Conservation (phyloP, 192 early-diverging fungal genomes). For the Chytriomyces sp. region DNA sequence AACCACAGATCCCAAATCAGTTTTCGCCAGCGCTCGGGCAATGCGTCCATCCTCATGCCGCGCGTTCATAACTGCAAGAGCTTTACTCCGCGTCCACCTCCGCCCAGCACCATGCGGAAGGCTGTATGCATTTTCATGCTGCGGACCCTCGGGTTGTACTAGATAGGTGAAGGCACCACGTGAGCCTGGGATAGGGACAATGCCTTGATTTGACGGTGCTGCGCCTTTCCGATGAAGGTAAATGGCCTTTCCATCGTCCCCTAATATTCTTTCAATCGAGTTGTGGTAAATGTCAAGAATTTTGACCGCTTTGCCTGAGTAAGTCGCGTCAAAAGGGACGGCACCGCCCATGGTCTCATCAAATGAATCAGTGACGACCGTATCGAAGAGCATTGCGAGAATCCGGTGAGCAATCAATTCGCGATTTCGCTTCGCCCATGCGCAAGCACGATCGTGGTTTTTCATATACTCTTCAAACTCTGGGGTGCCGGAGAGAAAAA, state of each 20-base stretch:
- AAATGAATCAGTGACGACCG: no score
- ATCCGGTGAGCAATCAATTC: constrained; percentile 58
- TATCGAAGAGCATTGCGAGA: constrained; percentile 31
- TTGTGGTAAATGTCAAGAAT: constrained; percentile 65
- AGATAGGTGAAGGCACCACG: constrained; percentile 60
- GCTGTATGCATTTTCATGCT: constrained; percentile 51
- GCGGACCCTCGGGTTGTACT: constrained; percentile 46
- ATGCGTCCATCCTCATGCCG: constrained; percentile 2
- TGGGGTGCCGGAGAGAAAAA: constrained; percentile 19
- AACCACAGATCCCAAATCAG: constrained; percentile 51
- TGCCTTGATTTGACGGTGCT: constrained; percentile 53
- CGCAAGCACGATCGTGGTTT: constrained; percentile 49
- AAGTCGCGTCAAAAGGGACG: constrained; percentile 9
- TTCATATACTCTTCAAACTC: constrained; percentile 43
- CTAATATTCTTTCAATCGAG: constrained; percentile 39
- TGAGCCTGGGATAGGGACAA: constrained; percentile 62
- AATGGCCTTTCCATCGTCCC: constrained; percentile 18
- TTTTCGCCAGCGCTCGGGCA: constrained; percentile 39
- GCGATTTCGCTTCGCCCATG: constrained; percentile 57
- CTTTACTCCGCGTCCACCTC: constrained; percentile 48
- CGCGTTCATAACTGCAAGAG: constrained; percentile 19
- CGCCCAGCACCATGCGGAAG: constrained; percentile 66
- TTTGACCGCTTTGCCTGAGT: constrained; percentile 20
- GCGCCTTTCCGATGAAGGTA: constrained; percentile 66
- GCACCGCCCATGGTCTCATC: background rate